Conservation (phyloP, 768 basidiomycete genomes). For the Mrakia blollopis region DNA sequence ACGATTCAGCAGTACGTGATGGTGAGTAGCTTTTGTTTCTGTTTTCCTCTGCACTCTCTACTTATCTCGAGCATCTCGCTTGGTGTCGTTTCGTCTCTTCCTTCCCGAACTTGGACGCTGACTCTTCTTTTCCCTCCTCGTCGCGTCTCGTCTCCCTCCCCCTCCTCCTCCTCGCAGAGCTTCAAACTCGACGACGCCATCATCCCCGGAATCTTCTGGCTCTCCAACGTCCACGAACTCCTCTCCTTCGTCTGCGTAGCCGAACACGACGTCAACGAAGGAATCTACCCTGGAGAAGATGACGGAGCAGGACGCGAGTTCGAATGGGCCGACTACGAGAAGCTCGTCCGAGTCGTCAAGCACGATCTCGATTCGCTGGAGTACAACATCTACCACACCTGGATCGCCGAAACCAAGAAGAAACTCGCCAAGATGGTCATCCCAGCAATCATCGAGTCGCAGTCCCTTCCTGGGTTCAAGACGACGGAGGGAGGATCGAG, state of each 20-base stretch:
- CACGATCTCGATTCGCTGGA: conserved; percentile 97
- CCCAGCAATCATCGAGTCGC: conserved; percentile 95
- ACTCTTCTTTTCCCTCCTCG: not conserved
- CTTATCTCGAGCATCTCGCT: no score
- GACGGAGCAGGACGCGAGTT: conserved; percentile 76
- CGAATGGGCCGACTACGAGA: conserved; percentile 95
- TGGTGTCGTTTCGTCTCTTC: no score
- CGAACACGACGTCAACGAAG: conserved; percentile 97
- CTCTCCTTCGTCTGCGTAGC: conserved; percentile 97
- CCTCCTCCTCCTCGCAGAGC: conserved; percentile 36
- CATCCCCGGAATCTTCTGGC: conserved; percentile 95
- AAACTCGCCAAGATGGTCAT: conserved; percentile 95
- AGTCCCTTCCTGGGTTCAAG: conserved; percentile 95
- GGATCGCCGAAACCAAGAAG: conserved; percentile 98
- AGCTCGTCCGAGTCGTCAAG: conserved; percentile 94
- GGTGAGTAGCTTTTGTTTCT: conserved; percentile 56
- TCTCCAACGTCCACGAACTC: conserved; percentile 99
- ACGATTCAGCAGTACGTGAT: conserved; percentile 95
- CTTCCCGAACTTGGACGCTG: not conserved
- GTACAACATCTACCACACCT: conserved; percentile 99
- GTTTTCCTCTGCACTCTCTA: no score
- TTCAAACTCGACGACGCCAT: conserved; percentile 92
- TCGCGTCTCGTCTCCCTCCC: not conserved
- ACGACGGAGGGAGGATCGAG: conserved; percentile 89
- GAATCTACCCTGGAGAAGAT: conserved; percentile 93